phyloP scores from a whole-genome alignment of 805 yeast species.

The Teunomyces atbi region DNA sequence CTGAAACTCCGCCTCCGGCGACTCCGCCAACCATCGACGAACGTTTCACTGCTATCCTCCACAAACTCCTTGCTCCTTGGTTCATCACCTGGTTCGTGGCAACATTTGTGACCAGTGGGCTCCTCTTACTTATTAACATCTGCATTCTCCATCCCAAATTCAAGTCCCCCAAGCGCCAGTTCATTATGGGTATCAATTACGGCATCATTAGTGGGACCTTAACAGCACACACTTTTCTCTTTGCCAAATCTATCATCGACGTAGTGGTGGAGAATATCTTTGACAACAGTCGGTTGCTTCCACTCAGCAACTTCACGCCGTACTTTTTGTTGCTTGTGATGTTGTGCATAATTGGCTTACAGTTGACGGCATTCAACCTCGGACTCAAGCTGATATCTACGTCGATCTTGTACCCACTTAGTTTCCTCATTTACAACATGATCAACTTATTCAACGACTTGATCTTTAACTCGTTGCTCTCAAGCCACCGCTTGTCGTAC shows the following conservation, averaged over 20 bases:
- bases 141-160: too few species aligned
- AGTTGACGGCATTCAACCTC: constrained; percentile 68
- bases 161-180: constrained; percentile 17
- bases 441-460: constrained; percentile 49
- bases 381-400: constrained; percentile 73
- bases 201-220: constrained; percentile 74
- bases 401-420: constrained; percentile 76
- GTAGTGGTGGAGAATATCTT: constrained; percentile 49
- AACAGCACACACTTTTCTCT: constrained; percentile 79
- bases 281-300: constrained; percentile 25
- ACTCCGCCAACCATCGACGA: constrained; percentile 23
- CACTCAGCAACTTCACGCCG: constrained; percentile 27
- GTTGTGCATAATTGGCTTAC: constrained; percentile 64
- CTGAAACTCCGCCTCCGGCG: constrained; percentile 17
- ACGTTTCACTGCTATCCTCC: constrained; percentile 41
- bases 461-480: constrained; percentile 61
- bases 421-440: constrained; percentile 79
- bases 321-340: constrained; percentile 50
- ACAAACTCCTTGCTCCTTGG: constrained; percentile 32
- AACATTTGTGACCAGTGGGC: constrained; percentile 29
- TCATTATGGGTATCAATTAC: constrained; percentile 56
- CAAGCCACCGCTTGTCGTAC: constrained; percentile 37
- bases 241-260: constrained; percentile 84
- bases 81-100: constrained; percentile 59
- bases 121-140: constrained; percentile 24